Conservation (phyloP, 768 basidiomycete species). For the Hygrophorus russula region DNA sequence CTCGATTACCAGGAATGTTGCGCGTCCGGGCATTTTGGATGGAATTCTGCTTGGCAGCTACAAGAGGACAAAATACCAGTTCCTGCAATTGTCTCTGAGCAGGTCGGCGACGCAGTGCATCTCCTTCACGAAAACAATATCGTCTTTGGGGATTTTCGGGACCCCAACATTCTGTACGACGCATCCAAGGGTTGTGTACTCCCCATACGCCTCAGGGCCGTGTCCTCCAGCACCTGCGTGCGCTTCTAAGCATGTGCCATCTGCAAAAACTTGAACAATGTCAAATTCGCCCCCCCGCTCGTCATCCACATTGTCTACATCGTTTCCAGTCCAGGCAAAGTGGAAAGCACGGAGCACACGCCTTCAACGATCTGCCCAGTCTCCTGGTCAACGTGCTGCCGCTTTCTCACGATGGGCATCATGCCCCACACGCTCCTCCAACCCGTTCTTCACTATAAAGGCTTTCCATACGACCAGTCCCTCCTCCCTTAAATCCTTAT, state of each 20-base stretch:
- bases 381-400: constrained; percentile 72
- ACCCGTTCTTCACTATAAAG: constrained; percentile 78
- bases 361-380: constrained; percentile 85
- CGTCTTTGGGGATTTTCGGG: constrained; percentile 21
- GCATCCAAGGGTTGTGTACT: constrained; percentile 7
- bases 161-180: constrained; percentile 14
- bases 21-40: no score
- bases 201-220: no score
- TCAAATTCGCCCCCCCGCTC: constrained; percentile 87
- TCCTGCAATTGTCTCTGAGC: constrained; percentile 5
- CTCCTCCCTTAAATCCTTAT: constrained; percentile 75
- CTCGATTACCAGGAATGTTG: no score
- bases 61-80: constrained; percentile 14
- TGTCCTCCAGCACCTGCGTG: no score
- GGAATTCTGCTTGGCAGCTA: no score
- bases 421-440: constrained; percentile 60
- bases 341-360: constrained; percentile 19
- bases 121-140: constrained; percentile 11
- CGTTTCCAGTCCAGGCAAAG: constrained; percentile 2
- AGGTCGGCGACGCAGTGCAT: constrained; percentile 8
- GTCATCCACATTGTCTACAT: constrained; percentile 86
- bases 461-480: constrained; percentile 89
- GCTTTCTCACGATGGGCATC: constrained; percentile 88
- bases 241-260: constrained; percentile 89
- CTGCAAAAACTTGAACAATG: constrained; percentile 91